Base-by-base conservation (phyloP, 805 yeast genomes). In the Candida rishiriensis region DNA sequence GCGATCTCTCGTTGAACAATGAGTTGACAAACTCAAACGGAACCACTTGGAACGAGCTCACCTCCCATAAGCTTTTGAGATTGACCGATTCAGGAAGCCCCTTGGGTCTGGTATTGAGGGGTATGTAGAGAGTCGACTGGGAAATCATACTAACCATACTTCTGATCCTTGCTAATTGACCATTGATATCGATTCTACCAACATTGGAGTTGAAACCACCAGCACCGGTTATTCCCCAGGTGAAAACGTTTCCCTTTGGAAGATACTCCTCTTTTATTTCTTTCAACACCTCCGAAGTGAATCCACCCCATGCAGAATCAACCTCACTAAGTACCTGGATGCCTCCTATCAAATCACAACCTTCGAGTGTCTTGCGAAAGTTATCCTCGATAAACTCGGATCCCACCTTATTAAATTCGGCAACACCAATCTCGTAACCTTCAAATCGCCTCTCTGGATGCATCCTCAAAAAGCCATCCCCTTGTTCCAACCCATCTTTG, bases 221-320 rank as follows among this genome's bases (percentile, higher is more conserved):
- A 13, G n/a, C 29, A 7, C 15, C 14, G 3, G 49, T 42, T 10
- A 57, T 26, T 2, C 73, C 77, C 79, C 83, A 80, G 2, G 75
- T 66, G 34, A 73, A 68, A 0, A 73, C 48, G 2, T 70, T 54
- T 2, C 62, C 57, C 54, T 79, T 80, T 1, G 82, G 73, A 13
- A 82, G 68, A 53, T 76, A 83, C 54, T 87, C 95, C 58, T 90
- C 97, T 43, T 77, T 70, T 15, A 89, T 40, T 8, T 71, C 74
- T n/a, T 65, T 54, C 18, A 89, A 46, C 49, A 81, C 51, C 38
- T 71, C 70, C 34, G 65, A 60, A 4, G 86, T 63, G 53, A 85
- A 79, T 0, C 96, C 96, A 39, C 88, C 84, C 98, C 98, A 91
- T 0, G 84, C 85, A 17, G 79, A 72, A 57, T 87, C 95, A 3